Base-by-base conservation (phyloP, 176 grass and related monocot species). In the Metroxylon sagu region DNA sequence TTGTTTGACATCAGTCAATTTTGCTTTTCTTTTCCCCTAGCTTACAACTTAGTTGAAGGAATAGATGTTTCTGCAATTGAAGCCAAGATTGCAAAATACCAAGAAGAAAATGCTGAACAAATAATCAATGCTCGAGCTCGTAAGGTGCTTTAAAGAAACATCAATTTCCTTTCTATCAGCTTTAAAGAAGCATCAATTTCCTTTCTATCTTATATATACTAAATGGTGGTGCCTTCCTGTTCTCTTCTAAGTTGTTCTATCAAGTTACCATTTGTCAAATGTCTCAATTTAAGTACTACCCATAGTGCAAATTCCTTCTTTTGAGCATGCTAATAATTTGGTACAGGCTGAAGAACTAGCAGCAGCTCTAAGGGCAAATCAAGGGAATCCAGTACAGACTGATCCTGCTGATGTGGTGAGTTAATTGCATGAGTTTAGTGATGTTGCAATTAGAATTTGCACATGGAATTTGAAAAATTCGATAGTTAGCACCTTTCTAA, bases 261-360 rank as follows among this genome's bases (percentile, higher is more conserved):
- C 2, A 43, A 43, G 35, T 43, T 14, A 43, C 8, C 7, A 43
- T 43, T 43, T 43, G 8, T 43, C 7, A 10, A 2, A 43, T 14
- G 35, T 43, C 35, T 43, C 12, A 43, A 43, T 43, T 43, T 43
- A 43, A 43, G 12, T 43, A 14, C 3, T 43, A 43, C 35, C 35
- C 35, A 43, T 2, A 10, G 35, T 43, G 43, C 35, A 7, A 43
- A 43, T 16, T 48, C 10, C 49, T 57, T 52, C 60, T 21, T 61
- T 18, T 28, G 6, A 1, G 35, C 5, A 5, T 26, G 61, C 43
- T 63, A 4, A 61, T 18, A 21, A 61, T 69, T 39, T 85, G 74
- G 26, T 70, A 18, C 56, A 96, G 92, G 92, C 92, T 30, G 92
- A 97, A 85, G 92, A 97, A 72, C 76, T 97, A 56, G 92, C 84